Evolutionary conservation across 108 stramenopile species (phyloP).

Genomic region (Cyclotella choctawhatcheeana): DNA sequence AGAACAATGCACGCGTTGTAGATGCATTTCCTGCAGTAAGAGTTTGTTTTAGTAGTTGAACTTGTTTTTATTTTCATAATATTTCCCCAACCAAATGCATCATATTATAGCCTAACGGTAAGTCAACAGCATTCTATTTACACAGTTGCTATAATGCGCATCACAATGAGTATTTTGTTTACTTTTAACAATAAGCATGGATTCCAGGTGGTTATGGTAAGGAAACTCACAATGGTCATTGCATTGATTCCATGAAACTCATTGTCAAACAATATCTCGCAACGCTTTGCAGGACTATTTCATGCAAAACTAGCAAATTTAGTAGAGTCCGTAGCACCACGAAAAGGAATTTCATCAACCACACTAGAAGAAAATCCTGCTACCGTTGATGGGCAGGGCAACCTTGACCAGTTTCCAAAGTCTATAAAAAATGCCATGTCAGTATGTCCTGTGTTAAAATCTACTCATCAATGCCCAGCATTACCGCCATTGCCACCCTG

Average conservation of each 20-base stretch:
- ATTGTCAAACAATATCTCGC: not conserved
- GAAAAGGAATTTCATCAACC: not conserved
- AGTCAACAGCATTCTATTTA: not conserved
- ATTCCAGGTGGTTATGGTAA: conserved; percentile 47
- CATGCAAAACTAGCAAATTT: conserved; percentile 40
- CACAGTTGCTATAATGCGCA: not conserved
- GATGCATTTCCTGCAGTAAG: conserved; percentile 44
- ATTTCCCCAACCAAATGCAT: not conserved
- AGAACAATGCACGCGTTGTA: conserved; percentile 23
- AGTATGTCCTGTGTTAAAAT: no score
- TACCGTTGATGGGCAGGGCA: no score
- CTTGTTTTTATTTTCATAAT: not conserved
- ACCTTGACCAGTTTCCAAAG: no score
- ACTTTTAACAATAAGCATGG: conserved; percentile 44
- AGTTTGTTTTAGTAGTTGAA: not conserved
- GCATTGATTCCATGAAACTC: not conserved
- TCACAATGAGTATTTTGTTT: not conserved
- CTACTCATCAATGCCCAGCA: not conserved
- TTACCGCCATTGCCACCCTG: not conserved
- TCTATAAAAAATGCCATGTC: no score
- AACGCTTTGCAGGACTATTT: no score
- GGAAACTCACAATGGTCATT: no score
- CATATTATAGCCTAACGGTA: conserved; percentile 2
- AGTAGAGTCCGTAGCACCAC: conserved; percentile 36
- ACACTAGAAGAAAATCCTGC: not conserved